Base-by-base conservation (phyloP, 2,329 filamentous ascomycete genomes). In the Leptographium flavum region DNA sequence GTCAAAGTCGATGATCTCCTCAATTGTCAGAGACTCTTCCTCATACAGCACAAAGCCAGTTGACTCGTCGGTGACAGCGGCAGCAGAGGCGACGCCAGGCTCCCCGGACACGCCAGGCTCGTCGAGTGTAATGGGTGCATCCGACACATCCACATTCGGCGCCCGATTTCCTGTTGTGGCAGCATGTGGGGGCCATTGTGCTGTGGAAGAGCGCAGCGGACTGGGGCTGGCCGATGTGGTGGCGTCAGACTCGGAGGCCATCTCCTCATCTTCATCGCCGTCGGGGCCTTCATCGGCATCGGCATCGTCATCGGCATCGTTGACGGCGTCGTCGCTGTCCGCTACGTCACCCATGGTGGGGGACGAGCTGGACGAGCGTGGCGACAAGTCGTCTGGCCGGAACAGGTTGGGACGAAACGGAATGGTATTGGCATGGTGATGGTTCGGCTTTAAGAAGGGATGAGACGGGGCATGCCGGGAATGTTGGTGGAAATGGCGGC, bases 1-100 rank as follows among this genome's bases (percentile, higher is more conserved):
- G 46, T 69, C 67, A 45, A 70, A 62, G 49, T 71, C 62, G 53
- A 55, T 60, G 22, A 65, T 48, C 43, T 66, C 70, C 48, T 73
- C 70, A 27, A 73, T 59, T 11, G 58, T 54, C 32, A 72, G 63
- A 31, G 55, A 50, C 13, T 50, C 45, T 19, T 54, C 49, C 6
- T 39, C 39, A 5, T 45, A 13, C 13, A 44, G 27, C 6, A 43
- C 22, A 33, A 27, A 33, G 21, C 27, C 17, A 9, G 39, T 15
- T 4, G 28, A n/a, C 7, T n/a, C 17, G 21, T 21, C 30, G 15
- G 13, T 14, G n/a, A 11, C n/a, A 17, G 25, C 5, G 15, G 11
- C n/a, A n/a, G n/a, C n/a, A n/a, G n/a, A n/a, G n/a, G n/a, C n/a
- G n/a, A n/a, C n/a, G n/a, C n/a, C n/a, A n/a, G n/a, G n/a, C n/a